These are phyloP conservation scores for Glaciozyma martinii DNA, from an alignment of 768 basidiomycete genomes.

Conservation along the genomic window DNA sequence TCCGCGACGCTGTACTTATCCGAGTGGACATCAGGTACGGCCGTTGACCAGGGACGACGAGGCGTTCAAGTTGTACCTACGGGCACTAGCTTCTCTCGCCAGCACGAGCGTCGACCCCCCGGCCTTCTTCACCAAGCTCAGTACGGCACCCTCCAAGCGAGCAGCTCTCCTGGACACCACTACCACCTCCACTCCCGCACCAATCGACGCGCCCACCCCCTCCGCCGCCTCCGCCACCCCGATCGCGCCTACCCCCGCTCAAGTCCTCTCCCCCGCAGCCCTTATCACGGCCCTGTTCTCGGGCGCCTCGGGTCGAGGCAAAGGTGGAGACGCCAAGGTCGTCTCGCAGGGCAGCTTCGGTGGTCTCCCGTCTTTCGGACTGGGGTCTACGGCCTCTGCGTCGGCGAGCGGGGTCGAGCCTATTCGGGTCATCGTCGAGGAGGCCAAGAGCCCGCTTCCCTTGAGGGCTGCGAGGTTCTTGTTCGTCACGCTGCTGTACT, in stretches of 20 bases:
- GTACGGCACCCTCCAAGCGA: constrained; percentile 25
- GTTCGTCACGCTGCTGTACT: constrained; percentile 20
- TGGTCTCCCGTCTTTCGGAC: constrained; percentile 30
- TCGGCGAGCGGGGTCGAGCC: constrained; percentile 49
- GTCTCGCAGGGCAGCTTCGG: constrained; percentile 15
- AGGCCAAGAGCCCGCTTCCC: constrained; percentile 51
- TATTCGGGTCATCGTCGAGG: constrained; percentile 70
- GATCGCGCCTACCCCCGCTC: neutral
- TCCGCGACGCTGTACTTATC: neutral
- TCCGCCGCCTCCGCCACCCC: neutral
- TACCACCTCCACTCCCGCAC: constrained; percentile 4
- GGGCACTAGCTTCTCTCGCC: constrained; percentile 48
- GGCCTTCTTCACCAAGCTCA: constrained; percentile 46
- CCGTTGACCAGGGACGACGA: constrained; percentile 54
- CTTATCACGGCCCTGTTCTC: constrained; percentile 31
- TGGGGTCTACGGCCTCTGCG: constrained; percentile 32
- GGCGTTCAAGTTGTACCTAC: constrained; percentile 69
- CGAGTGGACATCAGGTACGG: neutral
- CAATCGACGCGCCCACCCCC: constrained; percentile 14
- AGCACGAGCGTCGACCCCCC: constrained; percentile 52
- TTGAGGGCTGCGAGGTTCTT: constrained; percentile 24
- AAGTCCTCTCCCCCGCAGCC: constrained; percentile 38
- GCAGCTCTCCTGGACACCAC: constrained; percentile 6
- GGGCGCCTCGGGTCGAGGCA: constrained; percentile 1
- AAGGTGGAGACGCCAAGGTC: constrained; percentile 23